Evolutionary conservation across 192 early-diverging fungal genomes (phyloP).

Genomic region (Globomyces pollinis-pini): DNA sequence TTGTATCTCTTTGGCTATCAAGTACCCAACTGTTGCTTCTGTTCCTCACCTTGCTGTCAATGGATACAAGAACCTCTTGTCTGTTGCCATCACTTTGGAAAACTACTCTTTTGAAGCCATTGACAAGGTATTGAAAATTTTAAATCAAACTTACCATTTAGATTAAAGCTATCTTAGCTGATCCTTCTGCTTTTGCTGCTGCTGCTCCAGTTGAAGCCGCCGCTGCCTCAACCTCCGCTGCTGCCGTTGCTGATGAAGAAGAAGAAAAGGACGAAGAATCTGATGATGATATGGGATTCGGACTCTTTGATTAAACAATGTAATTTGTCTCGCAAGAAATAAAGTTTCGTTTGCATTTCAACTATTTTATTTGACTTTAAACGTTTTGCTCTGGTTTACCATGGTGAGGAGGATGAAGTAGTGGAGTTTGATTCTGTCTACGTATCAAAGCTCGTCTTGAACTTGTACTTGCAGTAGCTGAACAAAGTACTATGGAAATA

Average conservation of each 20-base stretch:
- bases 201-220: constrained; percentile 70
- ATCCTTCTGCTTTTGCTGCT: constrained; percentile 82
- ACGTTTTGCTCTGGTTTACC: no score
- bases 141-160: constrained; percentile 16
- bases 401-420: no score
- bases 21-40: constrained; percentile 55
- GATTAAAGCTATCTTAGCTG: constrained; percentile 91
- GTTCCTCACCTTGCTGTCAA: constrained; percentile 96
- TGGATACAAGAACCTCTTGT: constrained; percentile 95
- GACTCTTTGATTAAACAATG: constrained; percentile 71
- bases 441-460: no score
- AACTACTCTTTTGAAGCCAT: constrained; percentile 86
- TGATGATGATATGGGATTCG: constrained; percentile 90
- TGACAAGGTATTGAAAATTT: constrained; percentile 53
- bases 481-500: no score
- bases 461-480: no score
- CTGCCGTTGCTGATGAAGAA: constrained; percentile 47
- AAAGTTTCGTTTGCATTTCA: constrained; percentile 5
- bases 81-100: constrained; percentile 75
- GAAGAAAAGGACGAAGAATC: constrained; percentile 51
- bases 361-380: no score
- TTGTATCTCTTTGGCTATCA: constrained; percentile 69
- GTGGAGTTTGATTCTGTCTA: no score
- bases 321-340: no score
- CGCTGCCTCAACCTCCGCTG: constrained; percentile 45